These are phyloP conservation scores for barrel medic (Medicago truncatula) DNA, from an alignment of 306 rosid species.

Conservation along the genomic window DNA sequence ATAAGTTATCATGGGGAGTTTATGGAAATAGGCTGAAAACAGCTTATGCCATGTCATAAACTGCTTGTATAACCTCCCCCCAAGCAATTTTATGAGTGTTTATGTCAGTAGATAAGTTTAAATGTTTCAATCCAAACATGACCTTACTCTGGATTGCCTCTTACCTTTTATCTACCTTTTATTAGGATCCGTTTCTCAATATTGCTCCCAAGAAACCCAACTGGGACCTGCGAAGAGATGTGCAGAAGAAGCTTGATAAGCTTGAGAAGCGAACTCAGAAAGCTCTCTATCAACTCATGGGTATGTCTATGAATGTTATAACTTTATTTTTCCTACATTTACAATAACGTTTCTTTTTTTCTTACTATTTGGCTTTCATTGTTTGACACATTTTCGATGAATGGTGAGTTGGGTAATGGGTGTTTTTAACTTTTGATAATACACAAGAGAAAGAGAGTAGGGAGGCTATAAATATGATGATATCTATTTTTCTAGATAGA, in stretches of 20 bases:
- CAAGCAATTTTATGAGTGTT: background rate
- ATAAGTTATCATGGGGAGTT: background rate
- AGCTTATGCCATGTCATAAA: background rate
- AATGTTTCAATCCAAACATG: background rate
- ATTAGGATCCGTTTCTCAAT: constrained; percentile 86
- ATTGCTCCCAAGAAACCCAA: constrained; percentile 98
- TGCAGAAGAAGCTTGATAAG: constrained; percentile 95
- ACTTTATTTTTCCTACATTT: background rate
- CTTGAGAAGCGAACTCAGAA: constrained; percentile 91
- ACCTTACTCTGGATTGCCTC: background rate
- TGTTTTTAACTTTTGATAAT: no score
- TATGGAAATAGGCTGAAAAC: background rate
- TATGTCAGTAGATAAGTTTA: background rate
- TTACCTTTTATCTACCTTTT: background rate
- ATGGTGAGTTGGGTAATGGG: background rate
- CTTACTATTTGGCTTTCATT: background rate
- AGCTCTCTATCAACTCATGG: constrained; percentile 80
- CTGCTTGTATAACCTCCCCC: background rate
- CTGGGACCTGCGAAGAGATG: constrained; percentile 94
- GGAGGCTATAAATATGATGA: no score
- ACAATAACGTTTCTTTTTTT: background rate
- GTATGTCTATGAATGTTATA: constrained; percentile 42
- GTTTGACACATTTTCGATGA: background rate
- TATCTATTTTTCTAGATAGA: no score
- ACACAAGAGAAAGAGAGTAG: no score